Conservation (phyloP, 1,284 basidiomycete genomes). For the Tylopilus sp. region DNA sequence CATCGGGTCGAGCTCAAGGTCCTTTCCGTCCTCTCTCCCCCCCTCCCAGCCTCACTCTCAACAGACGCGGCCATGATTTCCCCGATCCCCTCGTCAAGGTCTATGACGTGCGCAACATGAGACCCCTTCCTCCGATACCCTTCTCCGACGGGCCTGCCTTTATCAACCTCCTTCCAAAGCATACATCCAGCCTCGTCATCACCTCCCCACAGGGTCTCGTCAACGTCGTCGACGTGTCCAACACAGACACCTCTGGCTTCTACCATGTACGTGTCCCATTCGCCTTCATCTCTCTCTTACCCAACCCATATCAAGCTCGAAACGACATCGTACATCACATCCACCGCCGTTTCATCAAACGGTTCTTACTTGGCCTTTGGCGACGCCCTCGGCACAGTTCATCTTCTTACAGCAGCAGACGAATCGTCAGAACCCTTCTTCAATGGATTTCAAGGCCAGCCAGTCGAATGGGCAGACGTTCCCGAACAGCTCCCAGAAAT, state of each 20-base stretch:
- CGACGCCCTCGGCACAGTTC: constrained; percentile 83
- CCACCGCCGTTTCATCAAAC: constrained; percentile 80
- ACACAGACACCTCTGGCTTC: constrained; percentile 68
- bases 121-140: constrained; percentile 77
- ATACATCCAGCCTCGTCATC: constrained; percentile 76
- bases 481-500: constrained; percentile 70
- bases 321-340: constrained; percentile 73
- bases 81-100: constrained; percentile 93
- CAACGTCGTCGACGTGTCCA: constrained; percentile 85
- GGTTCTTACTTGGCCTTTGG: constrained; percentile 93
- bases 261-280: constrained; percentile 57
- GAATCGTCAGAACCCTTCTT: constrained; percentile 68
- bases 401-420: constrained; percentile 77
- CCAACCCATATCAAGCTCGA: constrained; percentile 51
- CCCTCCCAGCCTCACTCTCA: constrained; percentile 7
- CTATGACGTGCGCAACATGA: constrained; percentile 85
- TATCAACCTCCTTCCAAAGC: constrained; percentile 80
- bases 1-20: constrained; percentile 86
- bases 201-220: constrained; percentile 85
- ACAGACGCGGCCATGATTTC: constrained; percentile 82
- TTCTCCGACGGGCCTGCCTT: constrained; percentile 90
- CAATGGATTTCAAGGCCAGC: constrained; percentile 85
- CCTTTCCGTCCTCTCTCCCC: constrained; percentile 9
- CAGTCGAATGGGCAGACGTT: constrained; percentile 83
- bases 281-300: neutral